phyloP scores from a whole-genome alignment of 2,329 filamentous ascomycete species.

The Alternaria tenuissima region DNA sequence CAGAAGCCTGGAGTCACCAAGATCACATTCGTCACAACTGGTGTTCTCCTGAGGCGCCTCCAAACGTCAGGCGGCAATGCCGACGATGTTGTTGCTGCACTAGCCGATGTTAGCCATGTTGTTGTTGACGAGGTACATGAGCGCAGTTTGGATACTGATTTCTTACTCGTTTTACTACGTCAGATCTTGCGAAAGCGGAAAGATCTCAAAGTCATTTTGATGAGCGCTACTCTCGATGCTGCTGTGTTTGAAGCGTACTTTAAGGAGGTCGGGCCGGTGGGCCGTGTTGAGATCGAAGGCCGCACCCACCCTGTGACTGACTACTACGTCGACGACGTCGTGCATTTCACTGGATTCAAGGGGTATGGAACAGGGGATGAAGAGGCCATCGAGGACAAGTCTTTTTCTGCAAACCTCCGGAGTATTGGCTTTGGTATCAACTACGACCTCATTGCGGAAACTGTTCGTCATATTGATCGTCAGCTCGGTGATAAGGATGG shows the following conservation, averaged over 20 bases:
- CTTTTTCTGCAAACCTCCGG: constrained; percentile 52
- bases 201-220: constrained; percentile 88
- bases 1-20: constrained; percentile 74
- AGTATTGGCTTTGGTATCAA: constrained; percentile 80
- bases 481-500: constrained; percentile 78
- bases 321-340: constrained; percentile 87
- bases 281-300: constrained; percentile 84
- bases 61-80: constrained; percentile 85
- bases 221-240: constrained; percentile 96
- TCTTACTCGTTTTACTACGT: constrained; percentile 84
- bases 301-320: constrained; percentile 90
- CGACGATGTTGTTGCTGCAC: constrained; percentile 79
- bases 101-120: constrained; percentile 92
- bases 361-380: constrained; percentile 58
- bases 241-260: constrained; percentile 87
- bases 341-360: constrained; percentile 78
- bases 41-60: constrained; percentile 87
- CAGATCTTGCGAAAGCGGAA: constrained; percentile 78
- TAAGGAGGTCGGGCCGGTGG: constrained; percentile 73
- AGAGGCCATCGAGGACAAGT: constrained; percentile 59
- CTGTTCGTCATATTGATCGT: constrained; percentile 81
- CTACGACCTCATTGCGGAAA: constrained; percentile 83
- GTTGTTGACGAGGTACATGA: constrained; percentile 98
- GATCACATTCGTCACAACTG: constrained; percentile 95
- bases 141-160: constrained; percentile 92